phyloP scores from a whole-genome alignment of 306 rosid species.

The Acacia acuminata region DNA sequence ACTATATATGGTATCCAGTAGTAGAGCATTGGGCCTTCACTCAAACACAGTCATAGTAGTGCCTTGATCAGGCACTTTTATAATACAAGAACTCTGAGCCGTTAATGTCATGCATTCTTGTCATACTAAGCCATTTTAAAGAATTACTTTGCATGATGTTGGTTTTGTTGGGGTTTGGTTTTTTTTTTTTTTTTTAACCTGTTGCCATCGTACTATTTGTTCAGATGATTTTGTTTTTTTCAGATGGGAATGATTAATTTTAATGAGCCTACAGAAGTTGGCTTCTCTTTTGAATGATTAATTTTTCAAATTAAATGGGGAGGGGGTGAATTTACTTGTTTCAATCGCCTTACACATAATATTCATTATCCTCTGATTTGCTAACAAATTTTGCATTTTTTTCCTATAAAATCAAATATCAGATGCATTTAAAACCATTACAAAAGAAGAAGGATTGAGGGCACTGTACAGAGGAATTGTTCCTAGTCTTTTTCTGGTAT shows the following conservation, averaged over 20 bases:
- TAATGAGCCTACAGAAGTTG: constrained; percentile 6
- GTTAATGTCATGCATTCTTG: background rate
- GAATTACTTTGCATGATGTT: background rate
- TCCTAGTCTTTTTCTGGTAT: constrained; percentile 89
- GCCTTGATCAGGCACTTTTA: background rate
- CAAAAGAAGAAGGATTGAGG: constrained; percentile 74
- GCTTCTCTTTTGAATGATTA: background rate
- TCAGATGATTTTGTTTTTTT: constrained; percentile 7
- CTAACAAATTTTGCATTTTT: constrained; percentile 17
- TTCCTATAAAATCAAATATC: constrained; percentile 37
- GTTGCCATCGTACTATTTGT: background rate
- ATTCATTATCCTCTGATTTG: constrained; percentile 22
- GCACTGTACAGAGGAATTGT: constrained; percentile 86
- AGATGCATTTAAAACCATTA: constrained; percentile 94
- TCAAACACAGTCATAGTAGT: background rate
- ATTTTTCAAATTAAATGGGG: background rate
- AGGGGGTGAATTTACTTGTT: background rate
- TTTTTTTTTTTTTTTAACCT: background rate
- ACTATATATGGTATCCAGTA: background rate
- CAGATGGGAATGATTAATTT: constrained; percentile 15
- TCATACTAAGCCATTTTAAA: background rate
- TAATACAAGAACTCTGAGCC: background rate
- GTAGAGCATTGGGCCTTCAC: background rate
- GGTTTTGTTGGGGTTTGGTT: background rate
- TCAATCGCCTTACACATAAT: constrained; percentile 12